Percentiles rank a stretch among this genome's conserved stretches.
phyloP scores from a whole-genome alignment of 495 filamentous ascomycete genomes.

The Talaromyces liani region DNA sequence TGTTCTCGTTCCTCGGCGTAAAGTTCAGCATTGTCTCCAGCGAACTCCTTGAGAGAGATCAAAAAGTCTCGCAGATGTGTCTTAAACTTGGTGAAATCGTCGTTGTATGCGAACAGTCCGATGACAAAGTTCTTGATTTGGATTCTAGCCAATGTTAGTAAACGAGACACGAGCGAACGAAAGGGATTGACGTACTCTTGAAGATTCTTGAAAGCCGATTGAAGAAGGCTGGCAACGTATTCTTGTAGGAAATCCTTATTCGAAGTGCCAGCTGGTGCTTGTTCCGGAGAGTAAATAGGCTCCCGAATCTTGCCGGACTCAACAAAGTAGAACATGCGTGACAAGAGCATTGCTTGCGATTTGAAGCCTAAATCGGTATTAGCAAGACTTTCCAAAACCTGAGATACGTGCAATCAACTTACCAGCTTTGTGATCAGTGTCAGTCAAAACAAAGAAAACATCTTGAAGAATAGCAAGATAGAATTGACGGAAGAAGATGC shows the following conservation, averaged over 20 bases:
- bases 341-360: constrained; percentile 85
- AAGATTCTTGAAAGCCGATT: constrained; percentile 88
- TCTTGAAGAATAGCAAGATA: constrained; percentile 93
- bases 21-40: constrained; percentile 76
- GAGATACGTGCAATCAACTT: constrained; percentile 13
- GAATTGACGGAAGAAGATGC: constrained; percentile 95
- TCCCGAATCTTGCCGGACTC: constrained; percentile 79
- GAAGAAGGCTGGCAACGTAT: constrained; percentile 78
- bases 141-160: constrained; percentile 47
- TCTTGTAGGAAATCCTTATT: constrained; percentile 86
- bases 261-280: constrained; percentile 71
- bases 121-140: constrained; percentile 89
- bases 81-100: constrained; percentile 82
- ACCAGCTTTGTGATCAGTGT: constrained; percentile 96
- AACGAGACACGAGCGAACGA: neutral
- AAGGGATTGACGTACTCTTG: constrained; percentile 62
- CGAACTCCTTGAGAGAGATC: constrained; percentile 92
- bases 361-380: constrained; percentile 62
- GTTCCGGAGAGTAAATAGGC: constrained; percentile 76
- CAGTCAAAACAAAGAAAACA: constrained; percentile 96
- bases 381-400: constrained; percentile 8
- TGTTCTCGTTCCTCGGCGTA: constrained; percentile 91
- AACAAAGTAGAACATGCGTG: constrained; percentile 93
- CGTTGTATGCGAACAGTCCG: constrained; percentile 73
- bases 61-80: constrained; percentile 92